phyloP scores from a whole-genome alignment of 805 yeast genomes.

The Ogataea methanolica region DNA sequence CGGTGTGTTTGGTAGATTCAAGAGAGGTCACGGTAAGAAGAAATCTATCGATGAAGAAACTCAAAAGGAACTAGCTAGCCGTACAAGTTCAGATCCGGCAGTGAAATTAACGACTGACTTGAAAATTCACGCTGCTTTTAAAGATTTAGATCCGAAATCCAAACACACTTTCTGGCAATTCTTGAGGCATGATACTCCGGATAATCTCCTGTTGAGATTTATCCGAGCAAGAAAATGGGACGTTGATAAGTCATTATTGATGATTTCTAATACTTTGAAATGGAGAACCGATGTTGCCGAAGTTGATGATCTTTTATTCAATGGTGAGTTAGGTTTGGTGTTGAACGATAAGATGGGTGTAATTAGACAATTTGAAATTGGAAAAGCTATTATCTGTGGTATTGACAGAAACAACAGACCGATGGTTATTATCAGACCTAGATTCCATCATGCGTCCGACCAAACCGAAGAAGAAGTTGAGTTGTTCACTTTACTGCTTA shows the following conservation, averaged over 20 bases:
- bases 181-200: constrained; percentile 76
- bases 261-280: constrained; percentile 67
- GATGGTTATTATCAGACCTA: constrained; percentile 74
- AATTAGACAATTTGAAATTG: constrained; percentile 51
- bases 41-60: constrained; percentile 20
- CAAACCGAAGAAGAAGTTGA: constrained; percentile 71
- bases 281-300: constrained; percentile 68
- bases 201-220: constrained; percentile 69
- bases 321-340: constrained; percentile 67
- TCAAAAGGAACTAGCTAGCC: constrained; percentile 16
- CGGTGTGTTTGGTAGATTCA: constrained; percentile 27
- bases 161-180: constrained; percentile 53
- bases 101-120: constrained; percentile 28
- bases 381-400: constrained; percentile 75
- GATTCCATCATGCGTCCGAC: constrained; percentile 63
- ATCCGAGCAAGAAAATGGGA: constrained; percentile 87
- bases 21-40: constrained; percentile 21
- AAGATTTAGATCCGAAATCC: constrained; percentile 48
- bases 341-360: constrained; percentile 41
- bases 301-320: constrained; percentile 56
- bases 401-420: constrained; percentile 72
- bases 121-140: constrained; percentile 44
- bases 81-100: constrained; percentile 23
- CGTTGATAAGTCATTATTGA: constrained; percentile 57
- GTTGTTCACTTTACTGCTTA: constrained; percentile 65